These are phyloP conservation scores for Erigeron philadelphicus DNA, from an alignment of 140 eudicot species.

Conservation along the genomic window DNA sequence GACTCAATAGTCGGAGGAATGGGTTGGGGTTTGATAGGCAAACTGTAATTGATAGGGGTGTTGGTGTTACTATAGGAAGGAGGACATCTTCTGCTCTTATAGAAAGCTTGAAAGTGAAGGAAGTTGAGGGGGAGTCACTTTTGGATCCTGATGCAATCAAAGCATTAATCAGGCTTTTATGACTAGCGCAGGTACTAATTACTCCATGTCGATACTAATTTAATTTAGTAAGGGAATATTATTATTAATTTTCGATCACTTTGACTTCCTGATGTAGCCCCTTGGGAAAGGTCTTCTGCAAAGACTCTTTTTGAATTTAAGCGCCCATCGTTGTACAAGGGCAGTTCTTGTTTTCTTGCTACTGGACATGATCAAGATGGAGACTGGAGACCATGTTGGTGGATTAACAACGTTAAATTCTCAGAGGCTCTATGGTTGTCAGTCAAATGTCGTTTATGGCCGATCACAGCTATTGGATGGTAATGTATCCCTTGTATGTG, in stretches of 20 bases:
- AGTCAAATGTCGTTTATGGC: constrained; percentile 79
- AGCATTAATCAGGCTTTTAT: constrained; percentile 76
- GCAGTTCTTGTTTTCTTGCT: constrained; percentile 65
- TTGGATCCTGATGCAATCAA: constrained; percentile 77
- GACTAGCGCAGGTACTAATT: constrained; percentile 69
- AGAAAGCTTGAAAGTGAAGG: constrained; percentile 76
- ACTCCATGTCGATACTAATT: constrained; percentile 8
- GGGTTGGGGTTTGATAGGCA: constrained; percentile 90
- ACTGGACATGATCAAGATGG: constrained; percentile 73
- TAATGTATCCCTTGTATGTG: constrained; percentile 22
- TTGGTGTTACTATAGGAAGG: constrained; percentile 77
- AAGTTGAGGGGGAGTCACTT: constrained; percentile 94
- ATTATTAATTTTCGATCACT: neutral
- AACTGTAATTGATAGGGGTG: constrained; percentile 81
- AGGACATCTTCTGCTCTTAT: constrained; percentile 52
- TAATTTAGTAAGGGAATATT: neutral
- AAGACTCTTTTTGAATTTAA: constrained; percentile 72
- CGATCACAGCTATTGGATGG: constrained; percentile 85
- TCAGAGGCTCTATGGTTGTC: constrained; percentile 93
- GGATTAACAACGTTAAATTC: constrained; percentile 48
- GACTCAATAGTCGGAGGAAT: constrained; percentile 58
- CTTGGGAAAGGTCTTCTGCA: constrained; percentile 93
- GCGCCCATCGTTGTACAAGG: constrained; percentile 79
- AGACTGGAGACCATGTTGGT: constrained; percentile 46
- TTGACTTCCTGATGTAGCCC: constrained; percentile 43